Base-by-base conservation (phyloP, 805 yeast species). In the Dipodascus geniculatus region DNA sequence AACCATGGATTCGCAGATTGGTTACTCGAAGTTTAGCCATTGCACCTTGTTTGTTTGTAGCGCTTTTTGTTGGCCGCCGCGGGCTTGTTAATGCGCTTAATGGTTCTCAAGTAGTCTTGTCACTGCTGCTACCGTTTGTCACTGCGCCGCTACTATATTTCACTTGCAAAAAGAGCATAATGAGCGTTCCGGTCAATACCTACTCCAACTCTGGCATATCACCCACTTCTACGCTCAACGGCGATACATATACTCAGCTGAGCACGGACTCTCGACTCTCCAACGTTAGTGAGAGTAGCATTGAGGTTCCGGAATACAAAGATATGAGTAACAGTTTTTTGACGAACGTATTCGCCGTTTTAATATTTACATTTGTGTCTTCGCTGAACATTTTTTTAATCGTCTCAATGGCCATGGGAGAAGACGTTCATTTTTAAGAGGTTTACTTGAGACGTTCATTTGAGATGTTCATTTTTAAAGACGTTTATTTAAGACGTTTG, bases 131-230 rank as follows among this genome's bases (percentile, higher is more conserved):
- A 54, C 97, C 97, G 1, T 79, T 87, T 56, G 93, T 89, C 3
- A 80, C 89, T 44, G 96, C 96, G 0, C 97, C 97, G 20, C 73
- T 89, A 62, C 82, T 88, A 55, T 83, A 80, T 65, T 87, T 88
- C 66, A 88, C 96, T 0, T 80, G 87, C 57, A 78, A 78, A 51
- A 81, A 80, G 61, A 68, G 74, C 52, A 79, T 80, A 55, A 85
- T 85, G 93, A 71, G 78, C 48, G 71, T 69, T 4, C 67, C 64
- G n/a, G 47, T 51, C 24, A 22, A 6, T 20, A 9, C 49, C 4
- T 22, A 22, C 19, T 16, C 23, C 11, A 22, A 16, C 19, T 6
- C 4, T 22, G 28, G 11, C 4, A 22, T 23, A 4, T 22, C 49
- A 16, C 49, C 28, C 3, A 22, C 23, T 20, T 8, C 24, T 4